phyloP scores from a whole-genome alignment of 2,329 filamentous ascomycete genomes.

The Penicillium concentricum region DNA sequence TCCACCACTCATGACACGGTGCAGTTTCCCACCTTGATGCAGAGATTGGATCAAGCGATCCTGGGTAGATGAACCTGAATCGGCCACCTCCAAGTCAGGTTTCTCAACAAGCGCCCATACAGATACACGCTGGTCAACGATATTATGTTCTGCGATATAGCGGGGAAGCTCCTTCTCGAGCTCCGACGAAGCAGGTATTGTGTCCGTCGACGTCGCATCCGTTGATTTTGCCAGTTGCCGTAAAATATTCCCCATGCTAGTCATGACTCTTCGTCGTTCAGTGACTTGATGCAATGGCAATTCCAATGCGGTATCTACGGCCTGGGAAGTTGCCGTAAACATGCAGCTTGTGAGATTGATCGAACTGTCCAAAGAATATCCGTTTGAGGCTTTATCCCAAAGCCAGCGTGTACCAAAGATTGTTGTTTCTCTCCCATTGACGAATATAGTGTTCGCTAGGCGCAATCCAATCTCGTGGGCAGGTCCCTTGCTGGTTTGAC shows the following conservation, averaged over 20 bases:
- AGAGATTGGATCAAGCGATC: slow-evolving; percentile 29
- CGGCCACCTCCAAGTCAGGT: slow-evolving; percentile 14
- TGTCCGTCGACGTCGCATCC: slow-evolving; percentile 25
- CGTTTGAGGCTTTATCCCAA: slow-evolving; percentile 21
- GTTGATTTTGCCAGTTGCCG: slow-evolving; percentile 39
- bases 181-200: slow-evolving; percentile 43
- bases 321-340: slow-evolving; percentile 20
- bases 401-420: slow-evolving; percentile 39
- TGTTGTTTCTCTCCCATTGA: slow-evolving; percentile 43
- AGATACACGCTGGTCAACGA: slow-evolving; percentile 39
- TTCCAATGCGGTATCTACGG: slow-evolving; percentile 21
- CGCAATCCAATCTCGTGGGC: slow-evolving; percentile 39
- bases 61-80: slow-evolving; percentile 12
- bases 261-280: slow-evolving; percentile 37
- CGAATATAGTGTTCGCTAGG: slow-evolving; percentile 44
- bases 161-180: slow-evolving; percentile 42
- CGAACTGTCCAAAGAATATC: slow-evolving; percentile 26
- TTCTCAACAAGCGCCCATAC: slow-evolving; percentile 44
- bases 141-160: slow-evolving; percentile 39
- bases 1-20: slow-evolving; percentile 45
- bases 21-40: slow-evolving; percentile 36
- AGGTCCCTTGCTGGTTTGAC: slow-evolving; percentile 1
- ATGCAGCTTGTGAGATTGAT: slow-evolving; percentile 34
- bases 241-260: slow-evolving; percentile 46
- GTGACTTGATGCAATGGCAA: slow-evolving; percentile 40